Base-by-base conservation (phyloP, 1,139 yeast genomes). In the Pichia terricola region DNA sequence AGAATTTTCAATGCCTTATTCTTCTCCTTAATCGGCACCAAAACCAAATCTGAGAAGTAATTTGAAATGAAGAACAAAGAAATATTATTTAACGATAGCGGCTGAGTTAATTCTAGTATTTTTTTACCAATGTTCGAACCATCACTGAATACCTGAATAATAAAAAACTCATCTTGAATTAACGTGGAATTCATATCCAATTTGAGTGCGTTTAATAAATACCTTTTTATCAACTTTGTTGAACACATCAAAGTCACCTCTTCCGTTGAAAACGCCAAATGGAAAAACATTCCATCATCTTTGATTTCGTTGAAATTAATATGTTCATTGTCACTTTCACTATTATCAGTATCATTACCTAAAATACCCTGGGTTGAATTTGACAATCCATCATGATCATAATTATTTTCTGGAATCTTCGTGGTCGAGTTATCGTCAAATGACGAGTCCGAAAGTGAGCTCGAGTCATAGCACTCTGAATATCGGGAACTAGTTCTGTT, bases 11-110 rank as follows among this genome's bases (percentile, higher is more conserved):
- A 58, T 0, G 77, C 83, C 45, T 67, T 66, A 2, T 65, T 67
- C 49, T 69, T 69, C 9, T 67, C 66, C 4, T 60, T 53, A 37
- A 57, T 59, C 0, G 88, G 87, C 22, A 80, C 70, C 36, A 81
- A 64, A n/a, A 81, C 82, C 41, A 77, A 75, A 59, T 81, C 84
- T 42, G 80, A 72, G 54, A 77, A 79, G 61, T 81, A 82, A 37
- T 81, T 77, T 11, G 81, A 74, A 37, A 81, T 61, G 60, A 80
- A 81, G 56, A 79, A 79, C 33, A 81, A 65, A 3, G 86, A 70
- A 34, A 81, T 77, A 16, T 69, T 69, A 42, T 78, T 77, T 35
- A 69, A 67, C 0, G 83, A 72, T 26, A 81, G 63, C 3, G 88
- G 88, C 42, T 70, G 68, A 1, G 84, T 78, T 31, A 81, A 62